Base-by-base conservation (phyloP, 805 yeast species). In the Isabelozyma heimii region DNA sequence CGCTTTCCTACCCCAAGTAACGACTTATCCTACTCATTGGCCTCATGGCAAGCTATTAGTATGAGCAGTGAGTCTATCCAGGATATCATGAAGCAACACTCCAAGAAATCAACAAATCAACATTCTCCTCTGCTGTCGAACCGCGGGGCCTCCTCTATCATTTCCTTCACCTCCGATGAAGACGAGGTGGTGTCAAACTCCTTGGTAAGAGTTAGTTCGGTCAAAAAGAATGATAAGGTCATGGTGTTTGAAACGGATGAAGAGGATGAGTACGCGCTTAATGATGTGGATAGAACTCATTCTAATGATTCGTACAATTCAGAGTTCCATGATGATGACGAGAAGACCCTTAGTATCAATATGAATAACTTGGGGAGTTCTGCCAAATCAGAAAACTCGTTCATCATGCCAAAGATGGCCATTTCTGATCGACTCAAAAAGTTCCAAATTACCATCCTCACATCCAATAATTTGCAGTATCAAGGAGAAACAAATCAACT, bases 231-330 rank as follows among this genome's bases (percentile, higher is more conserved):
- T 24, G n/a, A 9, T 14, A 52, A 56, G n/a, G 69, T 65, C 6
- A 65, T 70, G 71, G 70, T 71, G 5, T 71, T 72, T 51, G 77
- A 73, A 44, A 70, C 76, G 0, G 76, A 72, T 41, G 76, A 71
- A 48, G 76, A 72, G 47, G 73, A 66, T 13, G 35, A 13, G 12
- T 14, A 37, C 8, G 35, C 14, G 24, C 6, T 20, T 26, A 12
- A 20, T 40, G 27, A 20, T 4, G 43, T 40, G 10, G 17, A 7
- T 16, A 15, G 43, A 26, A 26, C 24, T 13, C 5, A 12, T 16
- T 16, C 43, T 13, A 40, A 40, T n/a, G 43, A 40, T 8, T 40
- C 43, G 16, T 52, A 41, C 42, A 35, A 20, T 20, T 20, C 24
- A 20, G 24, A 20, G 1, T 20, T 20, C 24, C 24, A 20, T 35